These are phyloP conservation scores for Gomphus bonarii DNA, from an alignment of 1,284 basidiomycete genomes.

Conservation along the genomic window DNA sequence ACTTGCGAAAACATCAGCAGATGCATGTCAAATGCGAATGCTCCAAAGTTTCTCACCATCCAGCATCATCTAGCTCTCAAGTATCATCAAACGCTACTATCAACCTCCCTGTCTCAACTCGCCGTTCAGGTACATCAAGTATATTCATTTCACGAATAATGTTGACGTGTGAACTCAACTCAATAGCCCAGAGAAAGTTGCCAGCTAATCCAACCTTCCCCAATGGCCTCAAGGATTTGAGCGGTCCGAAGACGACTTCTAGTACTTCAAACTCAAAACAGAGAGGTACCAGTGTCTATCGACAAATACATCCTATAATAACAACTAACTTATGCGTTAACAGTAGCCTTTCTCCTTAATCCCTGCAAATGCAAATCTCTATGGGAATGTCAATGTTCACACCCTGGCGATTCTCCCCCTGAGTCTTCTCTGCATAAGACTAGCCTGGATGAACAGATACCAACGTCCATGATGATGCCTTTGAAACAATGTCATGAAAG, in stretches of 20 bases:
- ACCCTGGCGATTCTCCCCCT: neutral
- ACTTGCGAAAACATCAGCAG: constrained; percentile 61
- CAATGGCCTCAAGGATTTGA: constrained; percentile 11
- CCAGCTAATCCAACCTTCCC: constrained; percentile 6
- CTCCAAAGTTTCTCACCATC: constrained; percentile 14
- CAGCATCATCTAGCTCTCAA: neutral
- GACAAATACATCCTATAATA: neutral
- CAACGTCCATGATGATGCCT: neutral
- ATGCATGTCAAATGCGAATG: constrained; percentile 71
- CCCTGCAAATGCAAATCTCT: constrained; percentile 51
- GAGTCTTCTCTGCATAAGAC: neutral
- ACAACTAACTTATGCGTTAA: neutral
- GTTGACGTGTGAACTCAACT: neutral
- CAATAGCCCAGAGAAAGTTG: constrained; percentile 7
- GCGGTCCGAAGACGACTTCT: neutral
- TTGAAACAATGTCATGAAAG: neutral
- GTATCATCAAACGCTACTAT: neutral
- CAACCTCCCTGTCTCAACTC: neutral
- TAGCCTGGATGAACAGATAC: neutral
- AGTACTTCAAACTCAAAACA: constrained; percentile 31
- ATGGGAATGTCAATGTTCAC: constrained; percentile 42
- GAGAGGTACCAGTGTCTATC: constrained; percentile 29
- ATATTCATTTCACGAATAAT: neutral
- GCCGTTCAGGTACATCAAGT: neutral
- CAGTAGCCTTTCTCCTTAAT: constrained; percentile 51